Evolutionary conservation across 2,329 filamentous ascomycete genomes (phyloP).

Genomic region (Drechmeria coniospora): DNA sequence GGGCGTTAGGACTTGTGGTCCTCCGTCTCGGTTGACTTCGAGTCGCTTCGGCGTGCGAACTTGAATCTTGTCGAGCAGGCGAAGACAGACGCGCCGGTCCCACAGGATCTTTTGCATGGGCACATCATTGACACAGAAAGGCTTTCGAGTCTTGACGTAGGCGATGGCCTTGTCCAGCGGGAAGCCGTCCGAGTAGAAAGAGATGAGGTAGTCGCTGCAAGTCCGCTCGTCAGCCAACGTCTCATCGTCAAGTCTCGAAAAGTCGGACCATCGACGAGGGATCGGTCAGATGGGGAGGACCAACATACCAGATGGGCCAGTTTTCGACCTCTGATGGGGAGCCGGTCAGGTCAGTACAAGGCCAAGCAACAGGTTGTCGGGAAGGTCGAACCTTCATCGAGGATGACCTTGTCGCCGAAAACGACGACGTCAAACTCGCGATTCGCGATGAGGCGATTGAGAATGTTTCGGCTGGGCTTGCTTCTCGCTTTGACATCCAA

Average conservation of each 20-base stretch:
- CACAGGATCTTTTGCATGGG: constrained; percentile 95
- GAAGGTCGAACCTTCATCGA: constrained; percentile 65
- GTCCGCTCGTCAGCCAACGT: not conserved
- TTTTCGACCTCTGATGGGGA: constrained; percentile 84
- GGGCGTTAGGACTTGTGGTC: constrained; percentile 60
- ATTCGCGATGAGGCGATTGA: constrained; percentile 81
- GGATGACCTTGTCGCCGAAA: constrained; percentile 96
- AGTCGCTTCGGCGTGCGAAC: constrained; percentile 80
- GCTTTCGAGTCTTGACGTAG: constrained; percentile 83
- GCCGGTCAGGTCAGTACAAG: too few species aligned
- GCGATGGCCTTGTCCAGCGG: constrained; percentile 93
- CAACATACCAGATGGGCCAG: constrained; percentile 68
- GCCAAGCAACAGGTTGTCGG: too few species aligned
- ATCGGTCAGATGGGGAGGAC: too few species aligned
- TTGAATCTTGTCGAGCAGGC: constrained; percentile 73
- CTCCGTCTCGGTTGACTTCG: constrained; percentile 87
- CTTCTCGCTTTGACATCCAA: constrained; percentile 90
- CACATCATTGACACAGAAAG: constrained; percentile 94
- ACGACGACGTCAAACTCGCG: constrained; percentile 93
- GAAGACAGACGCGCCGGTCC: constrained; percentile 83
- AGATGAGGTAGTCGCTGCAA: constrained; percentile 73
- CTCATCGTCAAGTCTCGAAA: too few species aligned
- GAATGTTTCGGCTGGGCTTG: constrained; percentile 91
- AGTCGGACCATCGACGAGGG: too few species aligned
- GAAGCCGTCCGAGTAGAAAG: constrained; percentile 96